Percentiles rank a stretch among this genome's conserved stretches.
phyloP scores from a whole-genome alignment of 75 land plant species.

The Pseudotsuga menziesii region DNA sequence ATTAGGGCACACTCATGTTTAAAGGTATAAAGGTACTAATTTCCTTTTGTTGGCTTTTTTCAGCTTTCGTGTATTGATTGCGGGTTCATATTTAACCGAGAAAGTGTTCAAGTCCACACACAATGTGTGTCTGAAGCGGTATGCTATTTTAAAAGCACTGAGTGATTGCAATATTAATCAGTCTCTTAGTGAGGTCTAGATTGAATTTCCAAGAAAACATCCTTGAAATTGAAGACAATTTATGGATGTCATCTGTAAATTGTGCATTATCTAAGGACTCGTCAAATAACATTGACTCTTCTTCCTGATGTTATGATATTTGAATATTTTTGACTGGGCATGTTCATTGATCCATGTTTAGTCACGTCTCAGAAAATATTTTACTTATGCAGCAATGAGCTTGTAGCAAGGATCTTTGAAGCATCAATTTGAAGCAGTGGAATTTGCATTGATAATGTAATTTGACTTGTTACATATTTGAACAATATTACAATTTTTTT shows the following conservation, averaged over 20 bases:
- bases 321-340: neutral
- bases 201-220: neutral
- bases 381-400: neutral
- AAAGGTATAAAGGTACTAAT: neutral
- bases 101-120: constrained; percentile 80
- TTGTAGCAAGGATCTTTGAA: neutral
- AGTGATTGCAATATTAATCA: neutral
- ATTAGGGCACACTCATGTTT: neutral
- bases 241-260: neutral
- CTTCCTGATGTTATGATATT: neutral
- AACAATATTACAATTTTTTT: neutral
- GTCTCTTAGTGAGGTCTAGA: neutral
- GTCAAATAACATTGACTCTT: neutral
- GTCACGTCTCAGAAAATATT: neutral
- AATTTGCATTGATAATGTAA: neutral
- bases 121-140: constrained; percentile 89
- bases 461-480: neutral
- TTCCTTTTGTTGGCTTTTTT: constrained; percentile 7
- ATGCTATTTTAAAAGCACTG: neutral
- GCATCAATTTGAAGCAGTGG: neutral
- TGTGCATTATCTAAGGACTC: neutral
- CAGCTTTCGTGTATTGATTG: constrained; percentile 96
- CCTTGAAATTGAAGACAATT: neutral
- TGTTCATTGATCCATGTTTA: neutral
- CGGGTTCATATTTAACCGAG: constrained; percentile 65